Conservation (phyloP, 164 flowering plant species). For the Sedum album region DNA sequence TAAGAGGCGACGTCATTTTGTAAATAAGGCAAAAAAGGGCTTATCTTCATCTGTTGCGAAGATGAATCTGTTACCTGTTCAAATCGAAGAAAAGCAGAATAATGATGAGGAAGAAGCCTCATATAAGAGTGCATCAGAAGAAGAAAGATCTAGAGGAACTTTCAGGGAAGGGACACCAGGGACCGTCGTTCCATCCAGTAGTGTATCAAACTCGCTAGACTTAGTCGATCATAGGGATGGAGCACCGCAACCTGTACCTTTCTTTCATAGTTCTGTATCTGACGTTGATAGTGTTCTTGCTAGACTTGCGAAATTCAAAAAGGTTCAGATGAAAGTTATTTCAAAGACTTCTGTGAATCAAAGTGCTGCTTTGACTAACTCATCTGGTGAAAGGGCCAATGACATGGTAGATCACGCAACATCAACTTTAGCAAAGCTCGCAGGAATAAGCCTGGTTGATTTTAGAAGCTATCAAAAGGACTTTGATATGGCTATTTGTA, state of each 20-base stretch:
- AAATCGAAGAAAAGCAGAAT: neutral
- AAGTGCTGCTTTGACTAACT: neutral
- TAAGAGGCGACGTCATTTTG: neutral
- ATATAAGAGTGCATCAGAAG: neutral
- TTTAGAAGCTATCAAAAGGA: neutral
- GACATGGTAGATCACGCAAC: neutral
- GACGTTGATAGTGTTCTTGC: neutral
- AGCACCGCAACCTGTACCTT: neutral
- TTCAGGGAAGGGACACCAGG: neutral
- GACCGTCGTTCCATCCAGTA: neutral
- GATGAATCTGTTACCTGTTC: neutral
- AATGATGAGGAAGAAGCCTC: neutral
- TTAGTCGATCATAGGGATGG: neutral
- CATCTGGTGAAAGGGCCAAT: neutral
- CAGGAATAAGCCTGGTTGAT: neutral
- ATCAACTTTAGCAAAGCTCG: neutral
- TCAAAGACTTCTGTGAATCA: neutral
- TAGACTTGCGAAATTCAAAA: neutral
- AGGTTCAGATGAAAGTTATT: neutral
- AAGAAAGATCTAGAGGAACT: neutral
- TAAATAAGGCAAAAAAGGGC: neutral
- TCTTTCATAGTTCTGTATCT: neutral
- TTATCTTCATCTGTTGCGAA: neutral
- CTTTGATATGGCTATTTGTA: neutral
- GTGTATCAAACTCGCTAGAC: neutral